A percentile compares a stretch with the other conserved stretches of the same genome.
Conservation (phyloP, 441 rosid genomes). For the Hura crepitans region DNA sequence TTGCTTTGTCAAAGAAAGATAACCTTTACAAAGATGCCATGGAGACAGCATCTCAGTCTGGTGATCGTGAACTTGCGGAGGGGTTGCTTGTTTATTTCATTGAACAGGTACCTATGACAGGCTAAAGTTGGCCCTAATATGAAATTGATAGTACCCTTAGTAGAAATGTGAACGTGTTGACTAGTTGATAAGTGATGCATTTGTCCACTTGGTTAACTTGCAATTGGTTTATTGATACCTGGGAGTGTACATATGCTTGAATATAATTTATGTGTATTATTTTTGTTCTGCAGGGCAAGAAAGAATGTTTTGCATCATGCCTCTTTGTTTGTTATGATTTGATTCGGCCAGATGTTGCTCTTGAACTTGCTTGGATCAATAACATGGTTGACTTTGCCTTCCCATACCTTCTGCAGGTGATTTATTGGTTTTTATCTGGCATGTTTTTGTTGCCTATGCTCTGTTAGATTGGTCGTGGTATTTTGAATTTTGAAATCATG, state of each 20-base stretch:
- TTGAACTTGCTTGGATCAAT: constrained; percentile 95
- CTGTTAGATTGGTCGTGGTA: background rate
- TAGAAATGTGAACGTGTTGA: background rate
- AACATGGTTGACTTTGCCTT: constrained; percentile 93
- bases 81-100: constrained; percentile 97
- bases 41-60: constrained; percentile 99
- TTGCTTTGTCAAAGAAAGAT: constrained; percentile 96
- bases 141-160: background rate
- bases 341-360: constrained; percentile 77
- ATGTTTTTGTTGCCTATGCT: background rate
- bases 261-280: background rate
- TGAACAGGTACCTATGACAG: constrained; percentile 54
- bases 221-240: background rate
- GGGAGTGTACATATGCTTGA: background rate
- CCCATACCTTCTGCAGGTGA: constrained; percentile 90
- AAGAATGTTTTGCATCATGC: constrained; percentile 96
- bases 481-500: background rate
- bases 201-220: background rate
- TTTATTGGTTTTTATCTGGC: background rate
- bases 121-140: background rate
- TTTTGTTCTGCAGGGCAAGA: constrained; percentile 61
- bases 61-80: constrained; percentile 96
- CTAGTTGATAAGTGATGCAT: background rate
- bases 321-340: constrained; percentile 95
- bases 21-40: constrained; percentile 90